These are phyloP conservation scores for Saitozyma sp. DNA, from an alignment of 768 basidiomycete species.

Conservation along the genomic window DNA sequence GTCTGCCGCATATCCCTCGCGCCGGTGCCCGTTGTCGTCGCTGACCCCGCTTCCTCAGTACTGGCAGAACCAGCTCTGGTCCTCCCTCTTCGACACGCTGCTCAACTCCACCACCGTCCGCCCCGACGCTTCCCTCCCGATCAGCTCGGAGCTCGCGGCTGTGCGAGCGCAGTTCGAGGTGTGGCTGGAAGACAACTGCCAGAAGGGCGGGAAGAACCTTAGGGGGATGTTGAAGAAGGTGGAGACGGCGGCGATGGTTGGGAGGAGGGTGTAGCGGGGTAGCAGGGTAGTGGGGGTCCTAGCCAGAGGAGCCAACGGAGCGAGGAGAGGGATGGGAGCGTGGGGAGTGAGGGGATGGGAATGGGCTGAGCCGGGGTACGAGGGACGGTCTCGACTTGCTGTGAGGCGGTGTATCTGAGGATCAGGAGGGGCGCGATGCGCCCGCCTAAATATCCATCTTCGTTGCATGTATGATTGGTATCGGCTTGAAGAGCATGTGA, in stretches of 20 bases:
- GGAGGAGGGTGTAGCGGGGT: slow-evolving; percentile 15
- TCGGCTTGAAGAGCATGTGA: too few relatives aligned
- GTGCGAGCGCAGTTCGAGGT: slow-evolving; percentile 78
- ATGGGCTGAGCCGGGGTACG: too few relatives aligned
- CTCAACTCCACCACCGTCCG: slow-evolving; percentile 74
- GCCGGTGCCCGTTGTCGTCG: neutral
- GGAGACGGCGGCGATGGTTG: slow-evolving; percentile 42
- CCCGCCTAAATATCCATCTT: too few relatives aligned
- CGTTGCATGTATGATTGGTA: too few relatives aligned
- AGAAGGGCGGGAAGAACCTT: slow-evolving; percentile 60
- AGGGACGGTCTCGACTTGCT: too few relatives aligned
- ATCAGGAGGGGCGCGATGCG: too few relatives aligned
- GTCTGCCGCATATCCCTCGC: too few relatives aligned
- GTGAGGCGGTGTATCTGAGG: too few relatives aligned
- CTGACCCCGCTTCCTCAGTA: slow-evolving; percentile 58
- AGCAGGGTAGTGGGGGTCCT: too few relatives aligned
- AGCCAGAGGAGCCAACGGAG: too few relatives aligned
- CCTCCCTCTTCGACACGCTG: slow-evolving; percentile 73
- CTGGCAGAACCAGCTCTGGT: slow-evolving; percentile 91
- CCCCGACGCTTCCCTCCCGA: slow-evolving; percentile 65
- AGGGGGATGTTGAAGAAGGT: slow-evolving; percentile 53
- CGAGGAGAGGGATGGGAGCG: too few relatives aligned
- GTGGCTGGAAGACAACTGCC: slow-evolving; percentile 84
- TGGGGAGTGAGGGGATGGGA: too few relatives aligned
- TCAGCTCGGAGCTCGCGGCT: slow-evolving; percentile 65